Percentiles rank a stretch among this genome's conserved stretches.
Conservation (phyloP, 176 grass and related monocot species). For the Triticum turgidum region DNA sequence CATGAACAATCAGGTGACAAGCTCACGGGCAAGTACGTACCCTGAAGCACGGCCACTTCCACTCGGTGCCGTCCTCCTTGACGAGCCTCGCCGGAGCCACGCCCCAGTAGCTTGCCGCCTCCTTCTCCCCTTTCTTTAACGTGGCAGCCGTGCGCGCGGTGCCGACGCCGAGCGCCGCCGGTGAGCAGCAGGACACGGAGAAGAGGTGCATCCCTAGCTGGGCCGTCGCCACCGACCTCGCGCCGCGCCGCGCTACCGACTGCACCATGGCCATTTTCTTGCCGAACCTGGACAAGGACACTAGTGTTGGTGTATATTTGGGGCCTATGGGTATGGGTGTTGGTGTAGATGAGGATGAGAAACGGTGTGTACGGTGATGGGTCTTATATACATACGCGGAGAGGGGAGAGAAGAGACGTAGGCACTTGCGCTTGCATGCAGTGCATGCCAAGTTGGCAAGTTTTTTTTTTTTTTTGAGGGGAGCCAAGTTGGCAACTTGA, state of each 20-base stretch:
- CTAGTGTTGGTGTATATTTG: neutral
- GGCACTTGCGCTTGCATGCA: neutral
- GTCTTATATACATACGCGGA: neutral
- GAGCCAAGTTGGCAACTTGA: neutral
- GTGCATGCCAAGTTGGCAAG: too few relatives aligned
- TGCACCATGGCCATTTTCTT: neutral
- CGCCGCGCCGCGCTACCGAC: neutral
- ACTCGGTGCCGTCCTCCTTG: slow-evolving; percentile 65
- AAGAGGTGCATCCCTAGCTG: neutral
- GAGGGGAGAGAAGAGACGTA: neutral
- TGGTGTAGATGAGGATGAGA: neutral
- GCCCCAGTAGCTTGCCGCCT: slow-evolving; percentile 61
- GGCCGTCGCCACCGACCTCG: neutral
- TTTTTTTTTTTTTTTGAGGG: too few relatives aligned
- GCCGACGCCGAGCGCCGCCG: neutral
- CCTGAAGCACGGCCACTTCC: slow-evolving; percentile 88
- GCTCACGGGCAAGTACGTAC: slow-evolving; percentile 13
- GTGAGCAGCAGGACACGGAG: neutral
- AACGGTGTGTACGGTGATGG: neutral
- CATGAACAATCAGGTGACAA: too few relatives aligned
- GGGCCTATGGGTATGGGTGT: too few relatives aligned
- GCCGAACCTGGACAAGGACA: neutral
- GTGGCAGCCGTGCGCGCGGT: neutral
- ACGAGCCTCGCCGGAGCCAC: slow-evolving; percentile 44
- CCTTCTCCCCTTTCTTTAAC: too few relatives aligned